Base-by-base conservation (phyloP, 2,329 filamentous ascomycete species). In the Ceratocystis harringtonii region DNA sequence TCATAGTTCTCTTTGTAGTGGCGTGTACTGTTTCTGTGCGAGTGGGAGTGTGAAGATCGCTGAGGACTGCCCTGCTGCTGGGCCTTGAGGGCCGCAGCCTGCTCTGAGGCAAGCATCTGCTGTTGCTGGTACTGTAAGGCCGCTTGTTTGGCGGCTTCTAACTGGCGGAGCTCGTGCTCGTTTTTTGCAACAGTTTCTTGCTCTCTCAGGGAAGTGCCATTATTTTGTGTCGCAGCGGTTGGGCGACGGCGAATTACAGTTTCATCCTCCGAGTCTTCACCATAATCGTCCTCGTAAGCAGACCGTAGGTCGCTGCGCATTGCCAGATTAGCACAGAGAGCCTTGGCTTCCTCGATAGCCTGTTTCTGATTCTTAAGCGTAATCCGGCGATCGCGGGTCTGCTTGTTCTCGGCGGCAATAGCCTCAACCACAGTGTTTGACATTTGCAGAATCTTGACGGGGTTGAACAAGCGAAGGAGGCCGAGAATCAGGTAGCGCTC, bases 351-450 rank as follows among this genome's bases (percentile, higher is more conserved):
- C 52, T 80, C 78, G 62, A 81, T 80, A 1, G 78, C 78, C 68
- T 75, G 74, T 73, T 79, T 80, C 70, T 80, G 78, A 19, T 71
- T 70, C 72, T 79, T 79, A 64, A 81, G 74, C 0, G 76, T 73
- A 68, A 77, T 72, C 63, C 79, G 75, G n/a, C 78, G 73, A 36
- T 81, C 79, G 3, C 79, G 74, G 0, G 78, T 80, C 72, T 80
- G 78, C 73, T 79, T 80, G 70, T 80, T 80, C 72, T 81, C 79
- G 0, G 79, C 78, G 0, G 79, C 78, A 62, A 81, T 81, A 41
- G 76, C 77, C 70, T 81, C 78, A 44, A 81, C 75, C 3, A 74
- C 74, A 2, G 72, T 67, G 66, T 78, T 75, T 25, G 69, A 72
- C 77, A 81, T 79, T 68, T 75, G 74, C 55, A 81, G 70, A 43